Evolutionary conservation across 768 basidiomycete species (phyloP).

Genomic region (Clitopilus hobsonii): DNA sequence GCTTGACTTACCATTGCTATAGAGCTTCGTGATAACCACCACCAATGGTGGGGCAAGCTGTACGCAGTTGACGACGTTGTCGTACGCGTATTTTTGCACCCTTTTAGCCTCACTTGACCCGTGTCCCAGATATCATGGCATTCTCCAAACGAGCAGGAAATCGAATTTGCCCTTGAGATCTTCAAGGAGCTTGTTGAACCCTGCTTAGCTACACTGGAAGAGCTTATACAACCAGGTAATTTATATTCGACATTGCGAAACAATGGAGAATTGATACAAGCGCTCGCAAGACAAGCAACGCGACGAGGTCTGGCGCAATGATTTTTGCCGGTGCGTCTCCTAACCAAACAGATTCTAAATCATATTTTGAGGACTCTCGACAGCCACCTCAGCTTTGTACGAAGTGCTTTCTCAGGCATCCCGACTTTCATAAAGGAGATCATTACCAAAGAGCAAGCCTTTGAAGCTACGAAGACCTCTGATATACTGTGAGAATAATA

Average conservation of each 20-base stretch:
- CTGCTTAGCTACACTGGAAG: conserved; percentile 50
- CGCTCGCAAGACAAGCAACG: conserved; percentile 33
- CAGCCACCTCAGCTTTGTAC: conserved; percentile 68
- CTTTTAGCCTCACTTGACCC: neutral
- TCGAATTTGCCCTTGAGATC: conserved; percentile 68
- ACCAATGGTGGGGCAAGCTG: conserved; percentile 76
- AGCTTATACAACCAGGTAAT: conserved; percentile 49
- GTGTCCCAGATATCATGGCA: conserved; percentile 69
- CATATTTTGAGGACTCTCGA: neutral
- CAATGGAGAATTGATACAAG: conserved; percentile 7
- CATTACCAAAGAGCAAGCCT: conserved; percentile 44
- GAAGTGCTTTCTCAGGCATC: conserved; percentile 71
- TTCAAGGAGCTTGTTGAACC: conserved; percentile 67
- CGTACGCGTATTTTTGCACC: conserved; percentile 29
- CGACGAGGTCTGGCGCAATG: conserved; percentile 73
- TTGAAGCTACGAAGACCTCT: conserved; percentile 39
- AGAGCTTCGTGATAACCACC: conserved; percentile 71
- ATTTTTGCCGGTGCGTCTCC: conserved; percentile 67
- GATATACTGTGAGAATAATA: conserved; percentile 58
- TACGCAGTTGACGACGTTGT: conserved; percentile 67
- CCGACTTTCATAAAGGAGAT: conserved; percentile 59
- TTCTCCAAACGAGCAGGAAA: conserved; percentile 63
- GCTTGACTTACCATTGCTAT: conserved; percentile 1
- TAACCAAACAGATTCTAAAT: neutral
- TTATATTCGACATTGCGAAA: conserved; percentile 3